A percentile compares a stretch with the other conserved stretches of the same genome.
These are phyloP conservation scores for Penicillium coffeae DNA, from an alignment of 495 filamentous ascomycete genomes.

Conservation along the genomic window DNA sequence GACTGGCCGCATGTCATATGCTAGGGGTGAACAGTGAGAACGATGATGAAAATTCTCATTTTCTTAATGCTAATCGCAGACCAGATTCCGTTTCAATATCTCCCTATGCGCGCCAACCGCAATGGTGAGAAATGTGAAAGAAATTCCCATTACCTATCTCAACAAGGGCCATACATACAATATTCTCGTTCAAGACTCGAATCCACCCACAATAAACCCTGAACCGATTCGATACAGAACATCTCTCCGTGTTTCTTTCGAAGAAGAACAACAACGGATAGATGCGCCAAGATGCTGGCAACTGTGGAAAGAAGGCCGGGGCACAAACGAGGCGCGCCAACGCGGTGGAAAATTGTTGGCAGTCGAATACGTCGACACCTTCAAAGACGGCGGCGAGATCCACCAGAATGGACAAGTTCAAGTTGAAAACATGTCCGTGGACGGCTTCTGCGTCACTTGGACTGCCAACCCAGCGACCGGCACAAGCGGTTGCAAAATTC, in stretches of 20 bases:
- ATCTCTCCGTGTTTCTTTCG: slow-evolving; percentile 84
- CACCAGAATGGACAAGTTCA: slow-evolving; percentile 60
- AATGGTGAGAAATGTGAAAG: slow-evolving; percentile 80
- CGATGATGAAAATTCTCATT: too few species aligned
- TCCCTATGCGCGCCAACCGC: slow-evolving; percentile 93
- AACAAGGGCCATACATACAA: slow-evolving; percentile 96
- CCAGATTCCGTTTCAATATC: slow-evolving; percentile 88
- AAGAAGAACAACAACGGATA: slow-evolving; percentile 81
- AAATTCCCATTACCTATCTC: slow-evolving; percentile 89
- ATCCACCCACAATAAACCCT: slow-evolving; percentile 44
- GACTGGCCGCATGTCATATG: too few species aligned
- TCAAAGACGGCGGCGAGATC: slow-evolving; percentile 61
- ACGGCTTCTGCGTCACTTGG: slow-evolving; percentile 89
- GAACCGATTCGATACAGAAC: slow-evolving; percentile 66
- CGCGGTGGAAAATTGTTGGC: slow-evolving; percentile 82
- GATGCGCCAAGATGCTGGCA: slow-evolving; percentile 84
- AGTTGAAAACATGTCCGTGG: slow-evolving; percentile 80
- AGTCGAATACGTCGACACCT: slow-evolving; percentile 87
- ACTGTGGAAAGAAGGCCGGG: slow-evolving; percentile 90
- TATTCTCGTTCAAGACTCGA: slow-evolving; percentile 65
- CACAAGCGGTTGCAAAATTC: slow-evolving; percentile 66
- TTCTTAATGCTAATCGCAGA: too few species aligned
- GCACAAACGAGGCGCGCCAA: slow-evolving; percentile 84
- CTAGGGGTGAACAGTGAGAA: slow-evolving; percentile 50
- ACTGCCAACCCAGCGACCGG: slow-evolving; percentile 59